Percentiles rank a stretch among this genome's conserved stretches.
phyloP scores from a whole-genome alignment of 2,329 filamentous ascomycete species.

The Talaromyces piceae region DNA sequence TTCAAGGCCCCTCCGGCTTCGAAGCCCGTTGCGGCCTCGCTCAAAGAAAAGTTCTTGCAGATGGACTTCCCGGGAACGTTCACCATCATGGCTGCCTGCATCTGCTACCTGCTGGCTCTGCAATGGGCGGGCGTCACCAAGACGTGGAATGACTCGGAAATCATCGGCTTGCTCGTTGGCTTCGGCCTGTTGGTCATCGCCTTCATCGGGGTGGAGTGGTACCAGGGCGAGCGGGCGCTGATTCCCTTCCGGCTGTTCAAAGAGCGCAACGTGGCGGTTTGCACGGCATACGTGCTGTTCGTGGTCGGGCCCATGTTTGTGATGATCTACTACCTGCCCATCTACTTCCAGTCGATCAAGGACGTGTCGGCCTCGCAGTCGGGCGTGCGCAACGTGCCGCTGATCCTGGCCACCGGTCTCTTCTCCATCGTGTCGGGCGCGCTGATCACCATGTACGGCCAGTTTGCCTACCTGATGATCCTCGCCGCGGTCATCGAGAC shows the following conservation, averaged over 20 bases:
- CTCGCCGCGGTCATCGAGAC: constrained; percentile 20
- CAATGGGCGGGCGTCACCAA: constrained; percentile 11
- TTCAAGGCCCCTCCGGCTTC: constrained; percentile 17
- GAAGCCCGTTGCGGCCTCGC: constrained; percentile 6
- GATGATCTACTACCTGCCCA: constrained; percentile 26
- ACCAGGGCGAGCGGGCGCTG: constrained; percentile 22
- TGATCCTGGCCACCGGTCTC: constrained; percentile 28
- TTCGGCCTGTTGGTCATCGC: constrained; percentile 17
- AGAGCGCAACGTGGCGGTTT: constrained; percentile 29
- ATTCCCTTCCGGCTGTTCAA: constrained; percentile 30
- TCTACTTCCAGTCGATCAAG: constrained; percentile 33
- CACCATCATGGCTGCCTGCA: constrained; percentile 15
- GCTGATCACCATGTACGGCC: constrained; percentile 20
- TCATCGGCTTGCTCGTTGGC: constrained; percentile 8
- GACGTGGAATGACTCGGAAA: constrained; percentile 7
- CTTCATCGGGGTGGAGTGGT: constrained; percentile 15
- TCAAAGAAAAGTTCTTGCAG: constrained; percentile 17
- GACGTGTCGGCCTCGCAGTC: constrained; percentile 25
- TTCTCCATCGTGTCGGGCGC: constrained; percentile 22
- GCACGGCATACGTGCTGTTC: constrained; percentile 27
- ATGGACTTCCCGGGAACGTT: constrained; percentile 19
- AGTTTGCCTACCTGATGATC: constrained; percentile 22
- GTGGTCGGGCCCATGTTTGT: constrained; percentile 26
- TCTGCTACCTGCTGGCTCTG: constrained; percentile 12
- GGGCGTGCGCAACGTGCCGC: constrained; percentile 36